These are phyloP conservation scores for Luffa acutangula DNA, from an alignment of 306 rosid species.

Conservation along the genomic window DNA sequence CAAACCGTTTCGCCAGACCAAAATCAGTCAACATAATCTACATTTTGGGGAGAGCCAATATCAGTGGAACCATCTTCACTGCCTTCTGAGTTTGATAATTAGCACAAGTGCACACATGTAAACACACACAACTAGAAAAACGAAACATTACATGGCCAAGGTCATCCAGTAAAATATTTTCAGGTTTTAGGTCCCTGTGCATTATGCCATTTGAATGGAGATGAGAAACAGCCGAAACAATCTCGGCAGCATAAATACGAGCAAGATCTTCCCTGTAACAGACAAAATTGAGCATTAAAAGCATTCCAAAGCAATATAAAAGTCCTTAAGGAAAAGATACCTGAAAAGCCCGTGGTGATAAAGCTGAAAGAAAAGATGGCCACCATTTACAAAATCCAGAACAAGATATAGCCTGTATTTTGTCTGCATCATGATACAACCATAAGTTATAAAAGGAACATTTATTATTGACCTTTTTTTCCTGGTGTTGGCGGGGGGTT, in stretches of 20 bases:
- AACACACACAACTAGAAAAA: neutral
- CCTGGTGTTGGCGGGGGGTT: neutral
- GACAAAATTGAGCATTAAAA: neutral
- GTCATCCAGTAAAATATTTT: conserved; percentile 72
- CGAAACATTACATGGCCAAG: conserved; percentile 73
- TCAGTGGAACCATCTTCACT: conserved; percentile 18
- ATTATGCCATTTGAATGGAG: conserved; percentile 88
- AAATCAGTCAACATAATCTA: conserved; percentile 96
- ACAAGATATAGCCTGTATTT: conserved; percentile 88
- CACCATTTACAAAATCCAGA: conserved; percentile 92
- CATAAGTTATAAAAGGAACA: neutral
- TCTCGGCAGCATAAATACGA: conserved; percentile 85
- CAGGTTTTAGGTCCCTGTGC: conserved; percentile 98
- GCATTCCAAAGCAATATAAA: conserved; percentile 8
- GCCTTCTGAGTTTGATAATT: conserved; percentile 1
- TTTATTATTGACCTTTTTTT: neutral
- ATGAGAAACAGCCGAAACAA: conserved; percentile 87
- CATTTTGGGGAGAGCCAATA: conserved; percentile 5
- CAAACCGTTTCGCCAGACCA: conserved; percentile 84
- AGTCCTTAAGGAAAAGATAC: conserved; percentile 22
- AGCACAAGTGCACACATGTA: neutral
- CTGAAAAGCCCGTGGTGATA: conserved; percentile 93
- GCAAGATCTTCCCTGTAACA: conserved; percentile 84
- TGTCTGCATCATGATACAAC: conserved; percentile 44
- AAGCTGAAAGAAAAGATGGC: conserved; percentile 96